Base-by-base conservation (phyloP, 495 filamentous ascomycete species). In the Talaromyces trachyspermus region DNA sequence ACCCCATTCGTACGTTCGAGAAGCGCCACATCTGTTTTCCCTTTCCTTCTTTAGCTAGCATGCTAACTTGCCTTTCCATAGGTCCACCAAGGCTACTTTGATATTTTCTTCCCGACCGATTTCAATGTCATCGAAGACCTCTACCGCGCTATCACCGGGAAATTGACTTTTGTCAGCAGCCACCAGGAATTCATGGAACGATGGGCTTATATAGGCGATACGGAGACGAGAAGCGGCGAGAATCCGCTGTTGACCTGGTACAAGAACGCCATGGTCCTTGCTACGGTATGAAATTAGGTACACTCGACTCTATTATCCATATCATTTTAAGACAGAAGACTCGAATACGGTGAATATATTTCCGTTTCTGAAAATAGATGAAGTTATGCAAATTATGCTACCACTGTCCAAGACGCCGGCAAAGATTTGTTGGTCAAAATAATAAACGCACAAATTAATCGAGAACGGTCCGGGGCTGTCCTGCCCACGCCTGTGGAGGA, bases 51-150 rank as follows among this genome's bases (percentile, higher is more conserved):
- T 18, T 29, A 38, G 1, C 14, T 19, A 10, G 11, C 43, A 17
- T 33, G 43, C 54, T 64, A 29, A 56, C 42, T 5, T 20, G 23
- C 7, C 11, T 3, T 17, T 5, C 17, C 22, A 22, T 52, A 94
- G 88, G 88, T 96, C 14, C 88, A 95, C 53, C 94, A 99, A 70
- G 94, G 92, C 10, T 95, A 95, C 65, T 99, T 99, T 55, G 94
- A 97, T 63, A 96, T 99, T 62, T 80, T 99, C 57, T 99, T 99
- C 68, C 92, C 92, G 0, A 97, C 91, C 10, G 83, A 99, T 60
- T 99, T 97, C 64, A 72, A 77, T 26, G 81, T 89, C 30, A 77
- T 90, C 61, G 87, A 96, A 61, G 81, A 85, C 54, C 78, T 96
- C 50, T 98, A 98, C 66, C 79, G 84, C 42, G 89, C 88, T 23